A percentile compares a stretch with the other conserved stretches of the same genome.
Conservation (phyloP, 2,329 filamentous ascomycete genomes). For the Penicillium sp. region DNA sequence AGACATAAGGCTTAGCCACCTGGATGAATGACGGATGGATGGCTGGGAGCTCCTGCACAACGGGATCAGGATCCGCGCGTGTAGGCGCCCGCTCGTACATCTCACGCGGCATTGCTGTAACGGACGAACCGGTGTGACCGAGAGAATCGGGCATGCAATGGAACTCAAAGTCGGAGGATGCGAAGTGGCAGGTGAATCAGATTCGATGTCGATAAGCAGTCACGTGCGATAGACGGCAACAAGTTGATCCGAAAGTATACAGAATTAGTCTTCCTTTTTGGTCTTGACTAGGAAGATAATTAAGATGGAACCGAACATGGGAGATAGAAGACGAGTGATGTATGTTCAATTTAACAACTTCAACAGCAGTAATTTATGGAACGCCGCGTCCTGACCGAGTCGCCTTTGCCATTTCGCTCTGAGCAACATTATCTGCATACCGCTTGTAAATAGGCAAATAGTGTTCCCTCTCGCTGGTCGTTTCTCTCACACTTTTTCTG, state of each 20-base stretch:
- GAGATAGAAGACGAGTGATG: neutral
- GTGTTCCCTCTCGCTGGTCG: slow-evolving; percentile 64
- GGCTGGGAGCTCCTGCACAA: slow-evolving; percentile 33
- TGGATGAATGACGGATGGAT: slow-evolving; percentile 64
- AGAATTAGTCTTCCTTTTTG: no score
- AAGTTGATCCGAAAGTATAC: slow-evolving; percentile 7
- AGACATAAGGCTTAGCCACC: slow-evolving; percentile 71
- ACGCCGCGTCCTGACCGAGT: slow-evolving; percentile 62
- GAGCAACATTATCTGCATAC: slow-evolving; percentile 64
- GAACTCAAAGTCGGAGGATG: neutral
- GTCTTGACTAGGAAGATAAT: neutral
- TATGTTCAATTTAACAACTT: no score
- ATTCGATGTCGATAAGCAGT: slow-evolving; percentile 6
- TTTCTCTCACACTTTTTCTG: slow-evolving; percentile 64
- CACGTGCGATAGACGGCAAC: slow-evolving; percentile 16
- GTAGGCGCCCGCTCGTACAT: slow-evolving; percentile 15
- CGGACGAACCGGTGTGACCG: neutral
- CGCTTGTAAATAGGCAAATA: slow-evolving; percentile 68
- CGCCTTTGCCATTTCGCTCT: slow-evolving; percentile 61
- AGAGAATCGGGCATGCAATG: neutral
- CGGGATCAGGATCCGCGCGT: slow-evolving; percentile 10
- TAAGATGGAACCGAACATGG: neutral
- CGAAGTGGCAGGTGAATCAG: neutral
- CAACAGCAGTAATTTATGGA: slow-evolving; percentile 46
- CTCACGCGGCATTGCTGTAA: slow-evolving; percentile 22